phyloP scores from a whole-genome alignment of 140 eudicot species.

The Ambrosia hybrid region DNA sequence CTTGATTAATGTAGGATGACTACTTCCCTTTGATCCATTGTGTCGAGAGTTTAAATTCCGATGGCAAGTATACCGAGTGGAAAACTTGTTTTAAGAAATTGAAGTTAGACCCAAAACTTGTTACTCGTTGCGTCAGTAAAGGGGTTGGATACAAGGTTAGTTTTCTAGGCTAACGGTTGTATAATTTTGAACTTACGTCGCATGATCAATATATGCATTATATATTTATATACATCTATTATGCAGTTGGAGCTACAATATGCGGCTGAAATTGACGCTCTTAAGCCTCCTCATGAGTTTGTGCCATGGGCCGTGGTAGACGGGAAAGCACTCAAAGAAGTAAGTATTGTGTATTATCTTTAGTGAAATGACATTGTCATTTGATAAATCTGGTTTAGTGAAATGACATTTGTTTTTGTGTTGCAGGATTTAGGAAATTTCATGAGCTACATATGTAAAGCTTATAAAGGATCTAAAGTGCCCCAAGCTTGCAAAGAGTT shows the following conservation, averaged over 20 bases:
- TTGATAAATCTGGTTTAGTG: background rate
- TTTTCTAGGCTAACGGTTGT: background rate
- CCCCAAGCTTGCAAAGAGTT: slow-evolving; percentile 57
- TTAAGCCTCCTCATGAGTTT: slow-evolving; percentile 76
- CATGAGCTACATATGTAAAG: slow-evolving; percentile 59
- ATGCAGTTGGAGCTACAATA: slow-evolving; percentile 73
- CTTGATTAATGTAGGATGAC: slow-evolving; percentile 52
- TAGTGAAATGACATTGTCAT: background rate
- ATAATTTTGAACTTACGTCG: background rate
- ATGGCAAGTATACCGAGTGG: slow-evolving; percentile 47
- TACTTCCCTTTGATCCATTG: slow-evolving; percentile 74
- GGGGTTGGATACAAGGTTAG: slow-evolving; percentile 70
- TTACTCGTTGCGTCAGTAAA: slow-evolving; percentile 47
- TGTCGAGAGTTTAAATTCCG: slow-evolving; percentile 51
- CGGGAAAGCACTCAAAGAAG: slow-evolving; percentile 81
- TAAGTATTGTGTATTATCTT: slow-evolving; percentile 28
- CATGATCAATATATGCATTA: background rate
- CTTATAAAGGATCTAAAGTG: slow-evolving; percentile 61
- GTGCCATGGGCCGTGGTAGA: slow-evolving; percentile 93
- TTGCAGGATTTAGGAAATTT: slow-evolving; percentile 59
- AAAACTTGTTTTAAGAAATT: slow-evolving; percentile 69
- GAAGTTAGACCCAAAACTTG: slow-evolving; percentile 61
- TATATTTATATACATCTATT: background rate
- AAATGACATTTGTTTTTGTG: background rate
- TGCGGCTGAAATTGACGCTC: slow-evolving; percentile 66